Percentiles rank a stretch among this genome's conserved stretches.
Evolutionary conservation across 179 eudicot genomes (phyloP).

Genomic region (Corrigiola litoralis): DNA sequence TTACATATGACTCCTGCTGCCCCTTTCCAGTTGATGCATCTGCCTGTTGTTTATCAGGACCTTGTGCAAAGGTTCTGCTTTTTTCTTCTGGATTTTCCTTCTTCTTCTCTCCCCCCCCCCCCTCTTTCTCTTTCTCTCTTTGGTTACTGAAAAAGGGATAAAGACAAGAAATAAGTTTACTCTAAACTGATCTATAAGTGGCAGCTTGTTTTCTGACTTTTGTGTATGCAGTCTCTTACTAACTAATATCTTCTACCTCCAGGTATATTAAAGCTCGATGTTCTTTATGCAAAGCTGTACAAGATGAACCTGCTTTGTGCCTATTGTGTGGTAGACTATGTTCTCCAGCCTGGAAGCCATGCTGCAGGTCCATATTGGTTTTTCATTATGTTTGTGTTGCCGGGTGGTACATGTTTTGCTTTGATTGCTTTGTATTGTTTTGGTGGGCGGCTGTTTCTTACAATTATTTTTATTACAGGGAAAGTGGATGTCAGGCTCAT

Average conservation of each 20-base stretch:
- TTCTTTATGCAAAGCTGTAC: constrained; percentile 49
- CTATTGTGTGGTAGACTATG: constrained; percentile 86
- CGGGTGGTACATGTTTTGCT: neutral
- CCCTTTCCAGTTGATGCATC: constrained; percentile 74
- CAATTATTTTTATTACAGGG: constrained; percentile 35
- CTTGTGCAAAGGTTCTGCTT: constrained; percentile 69
- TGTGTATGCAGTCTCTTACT: no score
- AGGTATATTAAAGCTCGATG: constrained; percentile 85
- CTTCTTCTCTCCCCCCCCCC: neutral
- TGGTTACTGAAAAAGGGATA: no score
- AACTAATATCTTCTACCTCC: neutral
- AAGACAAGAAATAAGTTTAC: no score
- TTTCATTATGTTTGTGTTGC: neutral
- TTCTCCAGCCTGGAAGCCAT: constrained; percentile 76
- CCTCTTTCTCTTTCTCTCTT: neutral
- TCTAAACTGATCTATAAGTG: no score
- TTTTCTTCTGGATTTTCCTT: neutral
- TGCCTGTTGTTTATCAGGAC: constrained; percentile 86
- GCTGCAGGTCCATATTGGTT: constrained; percentile 68
- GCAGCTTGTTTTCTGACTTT: no score
- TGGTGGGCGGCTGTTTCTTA: neutral
- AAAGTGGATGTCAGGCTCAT: constrained; percentile 69
- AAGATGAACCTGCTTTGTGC: constrained; percentile 83
- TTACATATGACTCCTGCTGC: constrained; percentile 56
- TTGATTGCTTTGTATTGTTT: neutral